Evolutionary conservation across 2,329 filamentous ascomycete genomes (phyloP).

Genomic region (Aspergillus pseudoterreus): DNA sequence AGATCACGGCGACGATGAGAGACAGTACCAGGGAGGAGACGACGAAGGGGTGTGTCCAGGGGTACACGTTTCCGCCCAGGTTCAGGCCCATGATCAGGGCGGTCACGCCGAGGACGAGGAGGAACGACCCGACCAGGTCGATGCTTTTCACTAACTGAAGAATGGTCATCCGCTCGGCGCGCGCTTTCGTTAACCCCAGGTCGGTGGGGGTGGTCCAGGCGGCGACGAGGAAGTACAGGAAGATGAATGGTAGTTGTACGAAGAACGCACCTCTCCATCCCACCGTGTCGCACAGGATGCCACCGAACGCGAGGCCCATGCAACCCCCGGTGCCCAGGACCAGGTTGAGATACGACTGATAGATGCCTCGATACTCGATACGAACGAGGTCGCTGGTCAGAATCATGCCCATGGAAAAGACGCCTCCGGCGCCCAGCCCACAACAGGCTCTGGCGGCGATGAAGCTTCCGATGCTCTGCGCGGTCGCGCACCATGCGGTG

Average conservation of each 20-base stretch:
- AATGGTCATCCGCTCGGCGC: conserved; percentile 38
- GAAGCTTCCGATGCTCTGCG: conserved; percentile 66
- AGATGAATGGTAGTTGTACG: conserved; percentile 49
- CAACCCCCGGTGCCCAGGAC: conserved; percentile 35
- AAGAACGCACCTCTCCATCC: conserved; percentile 44
- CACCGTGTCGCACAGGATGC: conserved; percentile 37
- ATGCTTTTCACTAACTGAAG: conserved; percentile 46
- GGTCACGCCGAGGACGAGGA: conserved; percentile 46
- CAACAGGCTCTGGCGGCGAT: conserved; percentile 68
- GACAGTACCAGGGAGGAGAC: conserved; percentile 45
- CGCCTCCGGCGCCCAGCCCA: conserved; percentile 69
- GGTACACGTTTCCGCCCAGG: conserved; percentile 50
- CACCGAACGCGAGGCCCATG: conserved; percentile 37
- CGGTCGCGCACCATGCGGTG: conserved; percentile 67
- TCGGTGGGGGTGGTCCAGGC: conserved; percentile 42
- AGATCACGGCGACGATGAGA: conserved; percentile 32
- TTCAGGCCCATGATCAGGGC: conserved; percentile 51
- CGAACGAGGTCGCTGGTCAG: conserved; percentile 65
- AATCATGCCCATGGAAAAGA: conserved; percentile 64
- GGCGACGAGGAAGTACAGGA: conserved; percentile 42
- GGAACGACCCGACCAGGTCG: conserved; percentile 47
- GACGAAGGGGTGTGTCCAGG: conserved; percentile 51
- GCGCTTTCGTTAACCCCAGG: conserved; percentile 45
- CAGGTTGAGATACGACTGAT: conserved; percentile 42
- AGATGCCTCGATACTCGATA: conserved; percentile 56